A percentile compares a stretch with the other conserved stretches of the same genome.
Evolutionary conservation across 768 basidiomycete species (phyloP).

Genomic region (Hygrophoropsis aurantiaca): DNA sequence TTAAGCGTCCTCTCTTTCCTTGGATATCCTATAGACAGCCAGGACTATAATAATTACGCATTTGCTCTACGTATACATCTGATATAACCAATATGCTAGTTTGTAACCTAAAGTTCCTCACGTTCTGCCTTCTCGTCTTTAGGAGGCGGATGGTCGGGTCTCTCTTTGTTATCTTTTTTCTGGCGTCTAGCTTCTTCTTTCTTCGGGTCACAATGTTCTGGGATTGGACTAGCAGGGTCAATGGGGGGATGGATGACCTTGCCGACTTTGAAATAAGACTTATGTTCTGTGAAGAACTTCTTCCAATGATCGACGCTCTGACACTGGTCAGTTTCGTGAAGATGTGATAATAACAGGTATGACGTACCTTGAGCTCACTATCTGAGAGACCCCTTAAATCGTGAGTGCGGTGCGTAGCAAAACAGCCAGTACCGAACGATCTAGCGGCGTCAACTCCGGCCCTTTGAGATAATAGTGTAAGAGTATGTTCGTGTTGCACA

Average conservation of each 20-base stretch:
- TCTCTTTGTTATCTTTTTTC: constrained; percentile 29
- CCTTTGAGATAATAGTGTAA: constrained; percentile 38
- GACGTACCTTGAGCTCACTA: constrained; percentile 64
- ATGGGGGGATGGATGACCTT: constrained; percentile 74
- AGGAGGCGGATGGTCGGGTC: constrained; percentile 24
- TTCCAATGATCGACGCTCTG: constrained; percentile 89
- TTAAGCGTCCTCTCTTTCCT: not conserved
- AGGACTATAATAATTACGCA: not conserved
- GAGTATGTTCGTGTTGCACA: constrained; percentile 22
- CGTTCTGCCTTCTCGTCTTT: constrained; percentile 12
- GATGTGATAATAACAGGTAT: not conserved
- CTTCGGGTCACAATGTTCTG: constrained; percentile 71
- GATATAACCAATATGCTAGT: constrained; percentile 1
- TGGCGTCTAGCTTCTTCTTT: constrained; percentile 37
- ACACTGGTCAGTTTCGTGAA: not conserved
- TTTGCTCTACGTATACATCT: not conserved
- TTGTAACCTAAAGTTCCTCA: constrained; percentile 30
- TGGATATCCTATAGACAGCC: constrained; percentile 12
- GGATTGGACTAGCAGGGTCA: constrained; percentile 73
- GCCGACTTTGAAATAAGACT: constrained; percentile 78
- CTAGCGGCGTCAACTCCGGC: constrained; percentile 89
- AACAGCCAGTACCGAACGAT: constrained; percentile 93
- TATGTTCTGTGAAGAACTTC: constrained; percentile 80
- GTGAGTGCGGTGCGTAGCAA: constrained; percentile 86
- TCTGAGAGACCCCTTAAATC: constrained; percentile 82